These are phyloP conservation scores for Aspergillus arachidicola DNA, from an alignment of 2,329 filamentous ascomycete genomes.

Conservation along the genomic window DNA sequence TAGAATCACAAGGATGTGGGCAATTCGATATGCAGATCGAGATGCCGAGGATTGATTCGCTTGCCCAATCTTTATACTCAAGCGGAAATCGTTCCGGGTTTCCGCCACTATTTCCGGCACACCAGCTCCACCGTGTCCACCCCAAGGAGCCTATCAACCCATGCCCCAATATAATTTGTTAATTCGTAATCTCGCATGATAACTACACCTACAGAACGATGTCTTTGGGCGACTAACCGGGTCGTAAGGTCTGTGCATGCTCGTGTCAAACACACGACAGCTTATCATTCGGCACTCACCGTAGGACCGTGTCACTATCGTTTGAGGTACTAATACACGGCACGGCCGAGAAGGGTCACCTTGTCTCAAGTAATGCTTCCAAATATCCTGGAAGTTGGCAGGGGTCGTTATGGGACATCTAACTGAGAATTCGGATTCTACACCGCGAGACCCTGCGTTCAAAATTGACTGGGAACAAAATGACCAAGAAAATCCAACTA, in stretches of 20 bases:
- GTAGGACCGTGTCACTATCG: not conserved
- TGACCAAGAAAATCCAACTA: constrained; percentile 19
- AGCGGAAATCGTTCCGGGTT: not conserved
- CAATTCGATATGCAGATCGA: too few species aligned
- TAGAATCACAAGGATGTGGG: too few species aligned
- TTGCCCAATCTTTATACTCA: too few species aligned
- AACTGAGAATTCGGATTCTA: not conserved
- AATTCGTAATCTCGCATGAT: too few species aligned
- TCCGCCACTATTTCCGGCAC: not conserved
- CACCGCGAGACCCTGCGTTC: constrained; percentile 14
- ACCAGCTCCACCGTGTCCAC: too few species aligned
- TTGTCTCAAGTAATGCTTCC: too few species aligned
- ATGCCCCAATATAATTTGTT: not conserved
- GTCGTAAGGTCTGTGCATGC: not conserved
- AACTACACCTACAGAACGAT: too few species aligned
- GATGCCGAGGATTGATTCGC: too few species aligned
- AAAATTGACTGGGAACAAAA: constrained; percentile 18
- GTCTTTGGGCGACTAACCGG: not conserved
- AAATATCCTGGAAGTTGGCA: not conserved
- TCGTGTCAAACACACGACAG: not conserved
- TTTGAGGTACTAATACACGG: not conserved
- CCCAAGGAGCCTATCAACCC: too few species aligned
- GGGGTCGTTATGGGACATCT: not conserved
- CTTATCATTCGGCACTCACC: not conserved
- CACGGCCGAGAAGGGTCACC: not conserved